These are phyloP conservation scores for Quercus phellos DNA, from an alignment of 331 rosid species.

Conservation along the genomic window DNA sequence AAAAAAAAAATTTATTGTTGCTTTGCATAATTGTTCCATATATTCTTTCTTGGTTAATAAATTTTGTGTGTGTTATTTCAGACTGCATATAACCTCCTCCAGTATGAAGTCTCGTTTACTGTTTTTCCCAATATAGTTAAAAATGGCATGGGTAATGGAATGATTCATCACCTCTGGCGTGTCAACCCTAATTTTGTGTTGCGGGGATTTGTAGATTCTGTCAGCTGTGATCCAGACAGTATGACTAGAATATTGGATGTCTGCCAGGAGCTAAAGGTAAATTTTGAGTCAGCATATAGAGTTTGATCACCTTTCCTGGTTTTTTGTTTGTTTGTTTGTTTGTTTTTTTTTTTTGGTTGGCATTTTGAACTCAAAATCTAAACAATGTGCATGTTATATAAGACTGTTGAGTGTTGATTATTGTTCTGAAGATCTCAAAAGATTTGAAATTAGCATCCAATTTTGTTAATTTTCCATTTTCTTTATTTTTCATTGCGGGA, in stretches of 20 bases:
- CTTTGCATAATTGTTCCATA: neutral
- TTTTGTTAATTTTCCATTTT: conserved; percentile 8
- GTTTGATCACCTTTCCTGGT: neutral
- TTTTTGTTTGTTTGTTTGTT: neutral
- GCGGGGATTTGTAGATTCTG: conserved; percentile 70
- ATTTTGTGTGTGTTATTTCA: conserved; percentile 38
- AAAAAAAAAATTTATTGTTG: neutral
- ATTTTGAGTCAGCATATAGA: conserved; percentile 16
- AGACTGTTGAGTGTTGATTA: neutral
- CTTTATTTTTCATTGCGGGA: neutral
- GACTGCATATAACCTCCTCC: conserved; percentile 91
- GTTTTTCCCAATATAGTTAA: conserved; percentile 69
- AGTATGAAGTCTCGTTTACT: conserved; percentile 59
- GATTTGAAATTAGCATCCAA: neutral
- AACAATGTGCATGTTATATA: neutral
- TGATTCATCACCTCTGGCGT: conserved; percentile 82
- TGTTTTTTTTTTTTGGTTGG: too few relatives aligned
- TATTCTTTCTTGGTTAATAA: conserved; percentile 11
- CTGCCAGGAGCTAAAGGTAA: conserved; percentile 83
- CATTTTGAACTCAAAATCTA: neutral
- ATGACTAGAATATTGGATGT: conserved; percentile 60
- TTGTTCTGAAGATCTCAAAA: neutral
- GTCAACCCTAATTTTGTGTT: conserved; percentile 60
- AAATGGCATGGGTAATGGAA: conserved; percentile 47
- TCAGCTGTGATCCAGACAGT: conserved; percentile 55